phyloP scores from a whole-genome alignment of 2,329 filamentous ascomycete species.

The Phialocephala subalpina region DNA sequence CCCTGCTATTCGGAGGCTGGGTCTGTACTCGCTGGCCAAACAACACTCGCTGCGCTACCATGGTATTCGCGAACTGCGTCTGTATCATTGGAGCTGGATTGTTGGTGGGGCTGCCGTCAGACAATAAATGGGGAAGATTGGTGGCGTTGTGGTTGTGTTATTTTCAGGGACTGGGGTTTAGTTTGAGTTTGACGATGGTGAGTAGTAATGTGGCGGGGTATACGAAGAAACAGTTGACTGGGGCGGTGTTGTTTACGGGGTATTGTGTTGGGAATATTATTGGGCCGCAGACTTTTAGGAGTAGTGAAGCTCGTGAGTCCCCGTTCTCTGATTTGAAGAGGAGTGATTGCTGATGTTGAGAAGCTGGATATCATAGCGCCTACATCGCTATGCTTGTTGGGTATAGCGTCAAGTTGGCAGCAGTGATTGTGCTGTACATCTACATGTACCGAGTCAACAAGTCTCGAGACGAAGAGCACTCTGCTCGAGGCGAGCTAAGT shows the following conservation, averaged over 20 bases:
- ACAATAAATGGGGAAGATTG: conserved; percentile 63
- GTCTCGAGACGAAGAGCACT: conserved; percentile 57
- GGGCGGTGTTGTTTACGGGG: conserved; percentile 58
- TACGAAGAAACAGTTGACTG: conserved; percentile 62
- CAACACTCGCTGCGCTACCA: conserved; percentile 57
- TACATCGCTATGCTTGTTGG: conserved; percentile 58
- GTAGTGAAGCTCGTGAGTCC: conserved; percentile 38
- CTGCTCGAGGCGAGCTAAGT: conserved; percentile 31
- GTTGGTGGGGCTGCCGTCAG: conserved; percentile 57
- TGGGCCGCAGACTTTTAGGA: conserved; percentile 47
- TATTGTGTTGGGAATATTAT: conserved; percentile 64
- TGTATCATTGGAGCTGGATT: conserved; percentile 61
- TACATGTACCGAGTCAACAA: conserved; percentile 65
- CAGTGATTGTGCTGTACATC: conserved; percentile 58
- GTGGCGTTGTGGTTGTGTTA: conserved; percentile 65
- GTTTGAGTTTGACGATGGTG: conserved; percentile 60
- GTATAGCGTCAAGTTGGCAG: conserved; percentile 59
- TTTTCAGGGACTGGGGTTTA: conserved; percentile 61
- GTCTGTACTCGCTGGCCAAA: conserved; percentile 61
- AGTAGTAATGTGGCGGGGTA: conserved; percentile 61
- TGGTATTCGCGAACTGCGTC: conserved; percentile 62
- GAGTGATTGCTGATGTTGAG: conserved; percentile 28
- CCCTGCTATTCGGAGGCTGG: conserved; percentile 57
- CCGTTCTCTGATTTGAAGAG: background rate
- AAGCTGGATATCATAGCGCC: conserved; percentile 45